Percentiles rank a stretch among this genome's conserved stretches.
phyloP scores from a whole-genome alignment of 2,329 filamentous ascomycete genomes.

The Fusarium chaquense region DNA sequence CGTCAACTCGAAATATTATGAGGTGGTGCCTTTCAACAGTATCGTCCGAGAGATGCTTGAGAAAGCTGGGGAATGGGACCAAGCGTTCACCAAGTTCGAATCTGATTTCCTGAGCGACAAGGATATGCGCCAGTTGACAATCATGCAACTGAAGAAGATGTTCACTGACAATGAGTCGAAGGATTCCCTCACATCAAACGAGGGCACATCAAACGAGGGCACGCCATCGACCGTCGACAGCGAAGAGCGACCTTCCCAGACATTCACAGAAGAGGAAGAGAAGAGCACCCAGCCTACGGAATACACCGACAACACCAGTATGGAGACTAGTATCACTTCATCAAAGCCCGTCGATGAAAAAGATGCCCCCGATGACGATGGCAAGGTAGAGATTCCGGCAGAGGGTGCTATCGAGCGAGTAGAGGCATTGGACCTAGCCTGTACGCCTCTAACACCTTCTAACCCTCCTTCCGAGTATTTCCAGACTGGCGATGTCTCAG shows the following conservation, averaged over 20 bases:
- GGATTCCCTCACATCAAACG: slow-evolving; percentile 76
- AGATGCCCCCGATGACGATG: slow-evolving; percentile 45
- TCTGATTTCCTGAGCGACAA: slow-evolving; percentile 95
- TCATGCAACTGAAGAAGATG: slow-evolving; percentile 92
- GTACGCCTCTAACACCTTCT: slow-evolving; percentile 49
- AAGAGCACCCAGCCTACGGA: slow-evolving; percentile 60
- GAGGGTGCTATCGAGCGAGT: slow-evolving; percentile 59
- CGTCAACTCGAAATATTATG: slow-evolving; percentile 94
- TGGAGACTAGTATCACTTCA: slow-evolving; percentile 50
- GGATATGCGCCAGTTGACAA: slow-evolving; percentile 91
- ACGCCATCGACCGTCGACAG: slow-evolving; percentile 66
- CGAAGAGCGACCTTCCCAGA: slow-evolving; percentile 61
- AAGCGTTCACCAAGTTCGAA: slow-evolving; percentile 90
- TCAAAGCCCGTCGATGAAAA: slow-evolving; percentile 45
- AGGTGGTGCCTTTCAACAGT: slow-evolving; percentile 92
- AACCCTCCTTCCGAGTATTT: slow-evolving; percentile 25
- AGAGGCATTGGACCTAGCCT: slow-evolving; percentile 64
- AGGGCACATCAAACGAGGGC: slow-evolving; percentile 70
- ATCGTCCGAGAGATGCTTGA: slow-evolving; percentile 92
- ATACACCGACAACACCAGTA: slow-evolving; percentile 50
- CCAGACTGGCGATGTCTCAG: slow-evolving; percentile 11
- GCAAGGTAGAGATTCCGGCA: slow-evolving; percentile 48
- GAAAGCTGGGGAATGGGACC: slow-evolving; percentile 93
- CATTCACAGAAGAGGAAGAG: slow-evolving; percentile 61
- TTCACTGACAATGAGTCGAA: slow-evolving; percentile 92